phyloP scores from a whole-genome alignment of 2,329 filamentous ascomycete genomes.

The Aaosphaeria arxii region DNA sequence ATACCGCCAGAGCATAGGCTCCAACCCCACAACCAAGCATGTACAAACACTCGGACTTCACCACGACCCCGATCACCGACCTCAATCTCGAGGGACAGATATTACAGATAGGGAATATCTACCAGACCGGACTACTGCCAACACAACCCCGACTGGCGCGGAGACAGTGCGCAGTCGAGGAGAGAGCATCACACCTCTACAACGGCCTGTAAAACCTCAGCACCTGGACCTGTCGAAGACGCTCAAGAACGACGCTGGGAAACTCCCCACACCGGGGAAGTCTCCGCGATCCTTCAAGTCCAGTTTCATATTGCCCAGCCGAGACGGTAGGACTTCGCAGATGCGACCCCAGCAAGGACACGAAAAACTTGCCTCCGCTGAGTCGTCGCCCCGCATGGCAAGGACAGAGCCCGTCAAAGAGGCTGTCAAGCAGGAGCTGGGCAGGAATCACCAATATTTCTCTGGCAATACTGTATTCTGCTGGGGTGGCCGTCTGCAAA shows the following conservation, averaged over 20 bases:
- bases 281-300: constrained; percentile 76
- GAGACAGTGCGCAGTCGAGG: constrained; percentile 62
- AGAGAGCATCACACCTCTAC: constrained; percentile 77
- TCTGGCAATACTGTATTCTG: constrained; percentile 91
- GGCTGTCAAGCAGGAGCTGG: constrained; percentile 46
- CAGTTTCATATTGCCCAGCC: constrained; percentile 65
- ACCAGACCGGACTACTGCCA: constrained; percentile 68
- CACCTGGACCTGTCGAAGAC: constrained; percentile 60
- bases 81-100: constrained; percentile 76
- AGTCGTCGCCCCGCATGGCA: constrained; percentile 68
- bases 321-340: constrained; percentile 48
- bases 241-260: constrained; percentile 53
- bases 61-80: constrained; percentile 44
- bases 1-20: constrained; percentile 38
- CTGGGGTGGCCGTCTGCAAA: constrained; percentile 80
- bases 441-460: constrained; percentile 88
- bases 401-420: constrained; percentile 40
- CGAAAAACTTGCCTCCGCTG: constrained; percentile 79
- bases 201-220: constrained; percentile 53
- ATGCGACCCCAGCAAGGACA: constrained; percentile 57
- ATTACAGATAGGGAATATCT: constrained; percentile 68
- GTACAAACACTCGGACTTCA: constrained; percentile 28
- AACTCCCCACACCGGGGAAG: constrained; percentile 60
- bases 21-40: constrained; percentile 30
- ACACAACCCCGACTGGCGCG: constrained; percentile 66